Conservation (phyloP, 2,329 filamentous ascomycete genomes). For the Akanthomyces uredinophilus region DNA sequence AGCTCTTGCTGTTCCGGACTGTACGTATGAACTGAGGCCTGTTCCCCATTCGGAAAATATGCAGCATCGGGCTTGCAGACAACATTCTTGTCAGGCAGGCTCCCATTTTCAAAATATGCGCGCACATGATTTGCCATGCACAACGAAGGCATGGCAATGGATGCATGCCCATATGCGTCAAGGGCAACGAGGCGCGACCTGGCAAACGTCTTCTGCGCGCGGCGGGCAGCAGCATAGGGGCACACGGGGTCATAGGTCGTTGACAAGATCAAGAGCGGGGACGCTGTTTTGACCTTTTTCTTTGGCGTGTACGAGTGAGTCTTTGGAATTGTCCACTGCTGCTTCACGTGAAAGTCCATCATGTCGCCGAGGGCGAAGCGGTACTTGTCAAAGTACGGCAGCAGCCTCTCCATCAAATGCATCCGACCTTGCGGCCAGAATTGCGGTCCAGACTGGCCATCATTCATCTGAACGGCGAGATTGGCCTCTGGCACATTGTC, state of each 20-base stretch:
- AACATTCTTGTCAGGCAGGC: slow-evolving; percentile 30
- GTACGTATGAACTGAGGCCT: background rate
- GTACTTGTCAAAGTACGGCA: slow-evolving; percentile 28
- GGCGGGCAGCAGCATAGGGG: slow-evolving; percentile 33
- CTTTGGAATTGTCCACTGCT: slow-evolving; percentile 26
- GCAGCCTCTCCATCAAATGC: slow-evolving; percentile 29
- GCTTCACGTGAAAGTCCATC: slow-evolving; percentile 27
- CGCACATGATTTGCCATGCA: slow-evolving; percentile 33
- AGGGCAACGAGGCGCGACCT: slow-evolving; percentile 36
- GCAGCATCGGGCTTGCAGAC: slow-evolving; percentile 34
- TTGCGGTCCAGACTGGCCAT: slow-evolving; percentile 20
- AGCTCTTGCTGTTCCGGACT: slow-evolving; percentile 13
- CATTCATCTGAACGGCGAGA: slow-evolving; percentile 25
- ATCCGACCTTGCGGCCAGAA: slow-evolving; percentile 30
- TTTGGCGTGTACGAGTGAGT: slow-evolving; percentile 25
- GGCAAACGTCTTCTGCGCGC: slow-evolving; percentile 31
- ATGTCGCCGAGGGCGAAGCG: slow-evolving; percentile 26
- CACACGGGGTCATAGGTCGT: slow-evolving; percentile 46
- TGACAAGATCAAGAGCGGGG: slow-evolving; percentile 29
- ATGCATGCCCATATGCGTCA: slow-evolving; percentile 39
- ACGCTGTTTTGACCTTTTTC: slow-evolving; percentile 28
- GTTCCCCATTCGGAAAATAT: slow-evolving; percentile 31
- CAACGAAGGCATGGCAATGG: slow-evolving; percentile 31
- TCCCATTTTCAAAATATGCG: slow-evolving; percentile 33
- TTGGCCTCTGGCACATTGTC: slow-evolving; percentile 22